A percentile compares a stretch with the other conserved stretches of the same genome.
phyloP scores from a whole-genome alignment of 1,139 yeast species.

The Scheffersomyces parashehatae region DNA sequence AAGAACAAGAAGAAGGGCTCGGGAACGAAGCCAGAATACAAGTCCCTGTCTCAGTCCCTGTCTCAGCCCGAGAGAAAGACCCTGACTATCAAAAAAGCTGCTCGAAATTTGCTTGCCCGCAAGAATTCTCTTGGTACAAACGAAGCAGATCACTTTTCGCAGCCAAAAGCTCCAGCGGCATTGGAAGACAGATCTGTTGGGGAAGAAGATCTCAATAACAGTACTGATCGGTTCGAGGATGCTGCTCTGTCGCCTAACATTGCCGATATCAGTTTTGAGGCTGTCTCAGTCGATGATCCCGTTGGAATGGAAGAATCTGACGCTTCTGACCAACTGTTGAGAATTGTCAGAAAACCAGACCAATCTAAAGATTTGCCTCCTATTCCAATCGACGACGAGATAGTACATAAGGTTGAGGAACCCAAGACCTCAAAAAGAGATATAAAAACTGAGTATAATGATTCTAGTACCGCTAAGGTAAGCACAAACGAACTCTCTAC shows the following conservation, averaged over 20 bases:
- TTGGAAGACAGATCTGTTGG: too few species aligned
- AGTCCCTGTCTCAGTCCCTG: not conserved
- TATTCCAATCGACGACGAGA: slow-evolving; percentile 2
- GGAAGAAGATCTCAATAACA: not conserved
- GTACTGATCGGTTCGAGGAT: not conserved
- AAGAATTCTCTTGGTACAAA: too few species aligned
- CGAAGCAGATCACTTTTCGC: too few species aligned
- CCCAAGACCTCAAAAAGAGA: too few species aligned
- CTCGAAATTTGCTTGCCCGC: slow-evolving; percentile 2
- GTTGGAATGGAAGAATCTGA: slow-evolving; percentile 1
- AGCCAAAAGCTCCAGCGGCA: too few species aligned
- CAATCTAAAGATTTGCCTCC: too few species aligned
- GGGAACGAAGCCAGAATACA: not conserved
- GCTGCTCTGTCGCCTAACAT: not conserved
- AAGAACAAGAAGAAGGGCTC: slow-evolving; percentile 2
- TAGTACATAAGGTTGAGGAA: slow-evolving; percentile 1
- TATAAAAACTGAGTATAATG: too few species aligned
- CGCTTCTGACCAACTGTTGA: slow-evolving; percentile 3
- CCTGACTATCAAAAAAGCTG: not conserved
- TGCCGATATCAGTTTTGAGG: not conserved
- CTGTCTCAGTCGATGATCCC: not conserved
- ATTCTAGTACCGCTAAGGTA: too few species aligned
- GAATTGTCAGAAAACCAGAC: too few species aligned
- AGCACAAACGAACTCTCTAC: not conserved
- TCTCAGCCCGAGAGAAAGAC: not conserved